A percentile compares a stretch with the other conserved stretches of the same genome.
These are phyloP conservation scores for Colletotrichum musicola DNA, from an alignment of 2,329 filamentous ascomycete species.

Conservation along the genomic window DNA sequence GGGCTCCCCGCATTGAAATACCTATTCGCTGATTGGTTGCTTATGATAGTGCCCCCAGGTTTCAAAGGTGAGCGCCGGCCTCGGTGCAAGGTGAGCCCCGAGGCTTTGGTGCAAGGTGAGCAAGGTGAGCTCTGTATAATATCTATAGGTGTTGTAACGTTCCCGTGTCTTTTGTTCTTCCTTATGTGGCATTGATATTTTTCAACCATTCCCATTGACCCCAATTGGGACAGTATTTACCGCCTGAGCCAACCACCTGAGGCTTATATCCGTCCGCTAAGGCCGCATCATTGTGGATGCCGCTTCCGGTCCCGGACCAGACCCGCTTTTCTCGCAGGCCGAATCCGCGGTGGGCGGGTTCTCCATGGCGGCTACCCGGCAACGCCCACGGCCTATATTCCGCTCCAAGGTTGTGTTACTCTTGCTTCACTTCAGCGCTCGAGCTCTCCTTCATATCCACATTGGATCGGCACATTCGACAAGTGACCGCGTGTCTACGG, in stretches of 20 bases:
- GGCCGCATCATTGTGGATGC: too few relatives aligned
- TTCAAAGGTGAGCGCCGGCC: conserved; percentile 22
- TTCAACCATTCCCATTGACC: too few relatives aligned
- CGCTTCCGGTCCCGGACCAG: conserved; percentile 33
- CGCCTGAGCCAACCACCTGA: not conserved
- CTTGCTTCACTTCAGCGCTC: too few relatives aligned
- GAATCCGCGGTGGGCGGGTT: conserved; percentile 16
- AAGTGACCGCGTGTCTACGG: conserved; percentile 4
- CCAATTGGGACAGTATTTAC: too few relatives aligned
- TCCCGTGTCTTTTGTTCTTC: too few relatives aligned
- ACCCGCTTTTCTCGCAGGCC: conserved; percentile 21
- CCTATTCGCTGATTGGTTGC: conserved; percentile 45
- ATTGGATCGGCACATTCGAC: too few relatives aligned
- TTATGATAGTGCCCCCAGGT: not conserved
- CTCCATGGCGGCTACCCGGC: conserved; percentile 22
- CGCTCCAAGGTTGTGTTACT: too few relatives aligned
- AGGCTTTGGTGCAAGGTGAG: too few relatives aligned
- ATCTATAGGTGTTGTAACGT: too few relatives aligned
- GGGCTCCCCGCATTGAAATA: conserved; percentile 44
- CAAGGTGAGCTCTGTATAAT: too few relatives aligned
- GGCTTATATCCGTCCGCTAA: conserved; percentile 25
- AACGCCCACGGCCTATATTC: conserved; percentile 22
- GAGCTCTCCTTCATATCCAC: too few relatives aligned
- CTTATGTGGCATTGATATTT: too few relatives aligned
- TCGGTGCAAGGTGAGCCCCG: conserved; percentile 5